phyloP scores from a whole-genome alignment of 1,139 yeast species.

The Debaryomyces robertsiae region DNA sequence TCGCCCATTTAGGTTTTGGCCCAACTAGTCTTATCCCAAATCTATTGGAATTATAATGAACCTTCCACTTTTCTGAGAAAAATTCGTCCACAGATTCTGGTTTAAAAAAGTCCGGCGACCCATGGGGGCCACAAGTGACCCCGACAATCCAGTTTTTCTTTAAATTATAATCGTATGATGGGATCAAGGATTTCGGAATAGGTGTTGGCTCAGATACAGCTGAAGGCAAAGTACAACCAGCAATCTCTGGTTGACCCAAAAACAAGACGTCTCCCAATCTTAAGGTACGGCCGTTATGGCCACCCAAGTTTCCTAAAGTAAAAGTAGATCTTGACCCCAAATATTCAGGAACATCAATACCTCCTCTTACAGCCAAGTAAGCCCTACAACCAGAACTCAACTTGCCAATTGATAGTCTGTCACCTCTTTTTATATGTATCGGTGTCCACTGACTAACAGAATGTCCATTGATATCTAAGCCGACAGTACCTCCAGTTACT shows the following conservation, averaged over 20 bases:
- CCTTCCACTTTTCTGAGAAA: constrained; percentile 82
- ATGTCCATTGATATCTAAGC: constrained; percentile 65
- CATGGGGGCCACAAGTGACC: constrained; percentile 97
- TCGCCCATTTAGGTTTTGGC: constrained; percentile 96
- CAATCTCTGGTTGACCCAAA: constrained; percentile 73
- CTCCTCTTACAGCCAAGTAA: constrained; percentile 87
- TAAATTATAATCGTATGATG: constrained; percentile 40
- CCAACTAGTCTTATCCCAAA: constrained; percentile 94
- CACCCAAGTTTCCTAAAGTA: constrained; percentile 93
- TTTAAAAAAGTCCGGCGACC: constrained; percentile 91
- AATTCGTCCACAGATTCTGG: constrained; percentile 75
- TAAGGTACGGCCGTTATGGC: constrained; percentile 88
- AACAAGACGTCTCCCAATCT: constrained; percentile 91
- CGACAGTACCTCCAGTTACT: constrained; percentile 80
- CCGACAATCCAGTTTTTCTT: constrained; percentile 80
- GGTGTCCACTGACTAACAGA: constrained; percentile 67
- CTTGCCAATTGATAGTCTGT: constrained; percentile 78
- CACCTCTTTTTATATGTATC: constrained; percentile 68
- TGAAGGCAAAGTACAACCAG: constrained; percentile 68
- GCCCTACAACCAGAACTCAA: constrained; percentile 82
- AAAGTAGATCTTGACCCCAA: constrained; percentile 96
- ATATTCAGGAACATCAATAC: constrained; percentile 91
- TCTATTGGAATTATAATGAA: constrained; percentile 94
- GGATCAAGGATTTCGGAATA: constrained; percentile 61
- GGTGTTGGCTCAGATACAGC: constrained; percentile 66